Evolutionary conservation across 495 filamentous ascomycete species (phyloP), one percentile per base, ranked within the genome.

Genomic region (Penicillium lagena): DNA sequence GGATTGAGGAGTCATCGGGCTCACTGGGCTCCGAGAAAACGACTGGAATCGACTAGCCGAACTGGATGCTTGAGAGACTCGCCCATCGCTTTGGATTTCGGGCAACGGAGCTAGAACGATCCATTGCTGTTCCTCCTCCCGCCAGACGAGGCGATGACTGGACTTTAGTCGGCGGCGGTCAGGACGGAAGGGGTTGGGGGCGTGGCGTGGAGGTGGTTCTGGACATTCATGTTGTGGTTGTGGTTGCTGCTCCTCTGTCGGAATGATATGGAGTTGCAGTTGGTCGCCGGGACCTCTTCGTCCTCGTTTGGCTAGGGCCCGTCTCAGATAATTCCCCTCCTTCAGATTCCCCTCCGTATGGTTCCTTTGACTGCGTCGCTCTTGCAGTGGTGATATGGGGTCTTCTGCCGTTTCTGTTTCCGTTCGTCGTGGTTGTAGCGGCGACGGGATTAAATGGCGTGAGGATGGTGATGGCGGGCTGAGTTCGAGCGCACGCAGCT

Each of bases 111-210:
- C 15, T 29, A 8, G 35, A 30, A 52, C 43, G 8, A 48, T 22
- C 52, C 52, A 55, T 27, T 43, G n/a, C 28, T 52, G 17, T 39
- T 47, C 38, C n/a, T 52, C 43, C 15, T 55, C 52, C 8, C 44
- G 40, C 52, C 52, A 55, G 13, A 51, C 32, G 5, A 55, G 40
- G 4, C 43, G 47, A 3, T 12, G 7, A 35, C 22, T 40, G 22
- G 35, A 29, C 4, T 12, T 30, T 29, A 37, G 11, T 17, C 37
- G 45, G 17, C 28, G n/a, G 9, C 30, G 12, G 8, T 2, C 31
- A 9, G 37, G 31, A 29, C 4, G 12, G 9, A n/a, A 35, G 35
- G 40, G 27, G 39, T 36, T 35, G 30, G 10, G 17, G 22, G 17
- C 17, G 28, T 8, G 31, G 38, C 36, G 31, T 30, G 46, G 22